These are phyloP conservation scores for Mycosarcoma mackinlayi DNA, from an alignment of 1,284 basidiomycete species.

Conservation along the genomic window DNA sequence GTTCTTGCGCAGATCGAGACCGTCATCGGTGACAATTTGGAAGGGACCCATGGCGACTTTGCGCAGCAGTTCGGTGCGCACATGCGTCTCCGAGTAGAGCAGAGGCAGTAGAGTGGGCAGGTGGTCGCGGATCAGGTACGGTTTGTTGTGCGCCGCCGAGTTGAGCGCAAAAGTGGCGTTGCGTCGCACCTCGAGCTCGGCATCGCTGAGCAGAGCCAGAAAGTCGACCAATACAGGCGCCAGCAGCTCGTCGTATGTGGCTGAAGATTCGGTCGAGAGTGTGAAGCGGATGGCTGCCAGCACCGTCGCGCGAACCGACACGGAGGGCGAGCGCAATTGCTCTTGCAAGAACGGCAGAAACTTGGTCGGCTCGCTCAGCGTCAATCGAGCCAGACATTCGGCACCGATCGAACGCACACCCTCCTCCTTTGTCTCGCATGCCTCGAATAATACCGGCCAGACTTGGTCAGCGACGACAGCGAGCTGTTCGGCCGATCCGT, in stretches of 20 bases:
- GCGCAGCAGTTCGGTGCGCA: constrained; percentile 72
- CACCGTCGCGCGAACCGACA: constrained; percentile 79
- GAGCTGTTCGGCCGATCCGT: constrained; percentile 84
- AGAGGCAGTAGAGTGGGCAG: constrained; percentile 80
- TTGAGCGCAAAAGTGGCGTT: constrained; percentile 79
- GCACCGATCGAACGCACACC: constrained; percentile 92
- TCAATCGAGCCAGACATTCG: constrained; percentile 94
- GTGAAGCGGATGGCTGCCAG: constrained; percentile 95
- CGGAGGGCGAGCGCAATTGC: constrained; percentile 73
- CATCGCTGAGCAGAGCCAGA: constrained; percentile 84
- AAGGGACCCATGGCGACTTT: constrained; percentile 98
- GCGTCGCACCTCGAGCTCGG: constrained; percentile 71
- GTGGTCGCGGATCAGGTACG: constrained; percentile 87
- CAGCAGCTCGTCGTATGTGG: constrained; percentile 87
- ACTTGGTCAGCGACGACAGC: constrained; percentile 85
- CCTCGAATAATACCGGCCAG: constrained; percentile 77
- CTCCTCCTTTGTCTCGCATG: constrained; percentile 75
- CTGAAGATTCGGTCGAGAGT: constrained; percentile 82
- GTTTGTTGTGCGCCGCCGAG: constrained; percentile 92
- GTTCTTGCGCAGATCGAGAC: constrained; percentile 84
- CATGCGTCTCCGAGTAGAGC: constrained; percentile 86
- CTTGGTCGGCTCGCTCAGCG: constrained; percentile 85
- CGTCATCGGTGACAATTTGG: constrained; percentile 93
- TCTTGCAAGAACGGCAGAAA: constrained; percentile 78
- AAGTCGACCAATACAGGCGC: constrained; percentile 88